These are phyloP conservation scores for Cornus controversa DNA, from an alignment of 148 eudicot species.

Conservation along the genomic window DNA sequence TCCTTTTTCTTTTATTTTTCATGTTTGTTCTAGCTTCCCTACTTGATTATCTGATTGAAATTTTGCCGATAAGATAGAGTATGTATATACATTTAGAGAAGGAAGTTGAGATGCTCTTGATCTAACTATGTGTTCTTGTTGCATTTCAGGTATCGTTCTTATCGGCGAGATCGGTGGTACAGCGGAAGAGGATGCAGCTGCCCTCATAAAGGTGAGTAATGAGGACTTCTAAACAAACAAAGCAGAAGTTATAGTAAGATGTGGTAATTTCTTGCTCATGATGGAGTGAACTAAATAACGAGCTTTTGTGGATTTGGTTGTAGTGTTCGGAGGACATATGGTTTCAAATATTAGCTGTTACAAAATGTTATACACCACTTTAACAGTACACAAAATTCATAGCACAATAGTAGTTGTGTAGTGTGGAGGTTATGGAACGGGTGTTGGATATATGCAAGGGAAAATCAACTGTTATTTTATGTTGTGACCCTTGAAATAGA, in stretches of 20 bases:
- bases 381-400: too few species aligned
- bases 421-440: too few species aligned
- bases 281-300: background rate
- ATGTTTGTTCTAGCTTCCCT: background rate
- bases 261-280: background rate
- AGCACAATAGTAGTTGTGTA: too few species aligned
- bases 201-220: slow-evolving; percentile 76
- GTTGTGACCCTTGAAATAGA: too few species aligned
- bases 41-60: background rate
- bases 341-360: too few species aligned
- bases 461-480: too few species aligned
- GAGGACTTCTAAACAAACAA: background rate
- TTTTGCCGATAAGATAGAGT: background rate
- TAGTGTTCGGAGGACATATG: too few species aligned
- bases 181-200: slow-evolving; percentile 99
- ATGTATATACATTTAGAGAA: background rate
- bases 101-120: background rate
- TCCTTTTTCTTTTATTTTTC: background rate
- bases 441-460: too few species aligned
- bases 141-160: slow-evolving; percentile 75
- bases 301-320: too few species aligned
- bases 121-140: background rate
- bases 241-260: background rate
- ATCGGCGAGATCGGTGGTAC: slow-evolving; percentile 99
- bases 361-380: too few species aligned